Evolutionary conservation across 352 stramenopile genomes (phyloP).

Genomic region (Peronospora farinosa): DNA sequence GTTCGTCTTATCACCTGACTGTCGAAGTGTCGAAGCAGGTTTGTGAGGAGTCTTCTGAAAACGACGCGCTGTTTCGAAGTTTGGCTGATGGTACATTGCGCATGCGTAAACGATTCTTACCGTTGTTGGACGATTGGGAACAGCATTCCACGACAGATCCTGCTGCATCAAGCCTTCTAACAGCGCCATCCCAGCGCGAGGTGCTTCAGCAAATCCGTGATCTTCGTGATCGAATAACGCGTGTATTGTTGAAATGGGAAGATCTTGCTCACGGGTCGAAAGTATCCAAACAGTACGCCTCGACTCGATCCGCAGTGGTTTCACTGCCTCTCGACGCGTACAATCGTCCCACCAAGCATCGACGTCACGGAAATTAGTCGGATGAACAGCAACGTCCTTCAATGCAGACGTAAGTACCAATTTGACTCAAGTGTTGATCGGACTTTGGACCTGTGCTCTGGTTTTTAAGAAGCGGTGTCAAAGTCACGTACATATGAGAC

Average conservation of each 20-base stretch:
- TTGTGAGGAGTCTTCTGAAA: slow-evolving; percentile 57
- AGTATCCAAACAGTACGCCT: slow-evolving; percentile 5
- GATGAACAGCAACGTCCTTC: neutral
- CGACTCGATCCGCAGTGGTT: slow-evolving; percentile 17
- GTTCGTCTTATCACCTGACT: slow-evolving; percentile 66
- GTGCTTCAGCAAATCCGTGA: slow-evolving; percentile 26
- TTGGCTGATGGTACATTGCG: slow-evolving; percentile 48
- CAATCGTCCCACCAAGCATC: slow-evolving; percentile 17
- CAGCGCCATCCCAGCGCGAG: slow-evolving; percentile 12
- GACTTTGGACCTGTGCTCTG: too few relatives aligned
- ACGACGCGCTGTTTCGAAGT: slow-evolving; percentile 53
- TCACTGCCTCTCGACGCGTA: slow-evolving; percentile 33
- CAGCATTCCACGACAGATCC: slow-evolving; percentile 22
- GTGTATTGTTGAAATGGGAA: slow-evolving; percentile 34
- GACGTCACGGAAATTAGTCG: slow-evolving; percentile 1
- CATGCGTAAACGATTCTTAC: slow-evolving; percentile 70
- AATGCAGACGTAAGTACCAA: neutral
- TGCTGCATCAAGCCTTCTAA: neutral
- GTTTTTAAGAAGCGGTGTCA: too few relatives aligned
- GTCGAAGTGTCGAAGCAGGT: slow-evolving; percentile 55
- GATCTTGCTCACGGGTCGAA: slow-evolving; percentile 29
- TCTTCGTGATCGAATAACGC: slow-evolving; percentile 31
- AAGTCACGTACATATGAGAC: too few relatives aligned
- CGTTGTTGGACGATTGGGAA: slow-evolving; percentile 56
- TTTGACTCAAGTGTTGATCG: too few relatives aligned